phyloP scores from a whole-genome alignment of 768 basidiomycete species.

The Trametes villosa region DNA sequence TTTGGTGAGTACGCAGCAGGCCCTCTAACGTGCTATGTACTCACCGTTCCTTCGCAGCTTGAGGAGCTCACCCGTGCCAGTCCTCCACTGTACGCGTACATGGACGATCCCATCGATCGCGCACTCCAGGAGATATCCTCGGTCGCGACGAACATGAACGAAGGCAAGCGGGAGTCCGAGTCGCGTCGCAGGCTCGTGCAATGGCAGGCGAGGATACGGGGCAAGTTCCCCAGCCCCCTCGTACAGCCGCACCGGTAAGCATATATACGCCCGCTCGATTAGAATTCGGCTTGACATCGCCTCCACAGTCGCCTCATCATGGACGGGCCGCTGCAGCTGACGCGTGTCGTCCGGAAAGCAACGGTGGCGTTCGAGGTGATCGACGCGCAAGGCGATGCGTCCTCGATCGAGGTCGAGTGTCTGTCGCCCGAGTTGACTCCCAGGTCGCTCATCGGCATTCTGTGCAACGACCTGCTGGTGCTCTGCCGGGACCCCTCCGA shows the following conservation, averaged over 20 bases:
- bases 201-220: slow-evolving; percentile 88
- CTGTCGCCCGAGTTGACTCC: slow-evolving; percentile 86
- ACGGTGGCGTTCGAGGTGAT: slow-evolving; percentile 81
- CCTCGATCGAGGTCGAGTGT: slow-evolving; percentile 88
- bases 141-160: slow-evolving; percentile 95
- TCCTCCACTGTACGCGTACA: slow-evolving; percentile 74
- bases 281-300: background rate
- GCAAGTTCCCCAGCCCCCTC: slow-evolving; percentile 94
- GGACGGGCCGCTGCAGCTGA: slow-evolving; percentile 85
- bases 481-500: slow-evolving; percentile 86
- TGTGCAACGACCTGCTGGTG: slow-evolving; percentile 94
- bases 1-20: slow-evolving; percentile 57
- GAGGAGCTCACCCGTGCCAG: slow-evolving; percentile 87
- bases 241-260: slow-evolving; percentile 95
- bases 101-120: slow-evolving; percentile 83
- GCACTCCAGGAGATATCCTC: slow-evolving; percentile 87
- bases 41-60: slow-evolving; percentile 51
- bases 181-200: slow-evolving; percentile 88
- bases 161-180: slow-evolving; percentile 95
- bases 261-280: background rate
- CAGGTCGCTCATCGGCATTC: slow-evolving; percentile 74
- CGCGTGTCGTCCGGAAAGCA: slow-evolving; percentile 89
- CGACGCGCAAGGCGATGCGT: slow-evolving; percentile 75
- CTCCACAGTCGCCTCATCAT: slow-evolving; percentile 79
- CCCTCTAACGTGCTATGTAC: too few relatives aligned